Evolutionary conservation across 805 yeast genomes (phyloP).

Genomic region (Ogataea corticis): DNA sequence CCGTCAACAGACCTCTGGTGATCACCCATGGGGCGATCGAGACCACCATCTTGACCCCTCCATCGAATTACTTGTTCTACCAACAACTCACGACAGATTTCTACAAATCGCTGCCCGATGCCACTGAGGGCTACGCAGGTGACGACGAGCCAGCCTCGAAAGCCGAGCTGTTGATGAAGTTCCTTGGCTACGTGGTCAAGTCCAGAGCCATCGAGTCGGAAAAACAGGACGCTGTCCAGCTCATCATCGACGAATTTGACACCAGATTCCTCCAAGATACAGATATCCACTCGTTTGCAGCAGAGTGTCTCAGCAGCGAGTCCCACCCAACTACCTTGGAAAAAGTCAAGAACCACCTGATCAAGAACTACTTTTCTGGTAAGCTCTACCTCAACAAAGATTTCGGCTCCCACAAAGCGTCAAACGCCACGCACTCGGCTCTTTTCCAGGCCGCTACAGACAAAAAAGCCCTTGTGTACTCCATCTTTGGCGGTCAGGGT

Average conservation of each 20-base stretch:
- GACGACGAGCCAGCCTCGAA: conserved; percentile 88
- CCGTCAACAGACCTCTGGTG: conserved; percentile 69
- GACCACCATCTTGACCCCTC: conserved; percentile 84
- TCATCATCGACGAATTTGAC: conserved; percentile 82
- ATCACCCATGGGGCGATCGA: conserved; percentile 85
- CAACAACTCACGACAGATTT: conserved; percentile 89
- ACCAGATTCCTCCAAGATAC: conserved; percentile 68
- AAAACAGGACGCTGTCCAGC: conserved; percentile 58
- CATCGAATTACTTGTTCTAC: conserved; percentile 72
- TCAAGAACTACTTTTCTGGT: conserved; percentile 69
- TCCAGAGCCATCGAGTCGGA: conserved; percentile 30
- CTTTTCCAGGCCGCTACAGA: conserved; percentile 64
- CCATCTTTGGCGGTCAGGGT: conserved; percentile 99
- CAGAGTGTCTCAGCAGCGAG: conserved; percentile 59
- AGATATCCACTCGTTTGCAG: conserved; percentile 90
- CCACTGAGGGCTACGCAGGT: conserved; percentile 80
- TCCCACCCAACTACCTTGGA: conserved; percentile 62
- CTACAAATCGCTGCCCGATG: conserved; percentile 69
- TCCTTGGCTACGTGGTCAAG: conserved; percentile 66
- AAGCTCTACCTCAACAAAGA: conserved; percentile 32
- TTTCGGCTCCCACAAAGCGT: conserved; percentile 19
- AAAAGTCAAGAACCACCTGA: conserved; percentile 68
- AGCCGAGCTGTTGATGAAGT: conserved; percentile 80
- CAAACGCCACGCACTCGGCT: conserved; percentile 27
- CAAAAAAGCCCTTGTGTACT: conserved; percentile 63